Evolutionary conservation across 129 eudicot species (phyloP), one percentile per base, ranked within the genome.

Genomic region (Erigeron canadensis): DNA sequence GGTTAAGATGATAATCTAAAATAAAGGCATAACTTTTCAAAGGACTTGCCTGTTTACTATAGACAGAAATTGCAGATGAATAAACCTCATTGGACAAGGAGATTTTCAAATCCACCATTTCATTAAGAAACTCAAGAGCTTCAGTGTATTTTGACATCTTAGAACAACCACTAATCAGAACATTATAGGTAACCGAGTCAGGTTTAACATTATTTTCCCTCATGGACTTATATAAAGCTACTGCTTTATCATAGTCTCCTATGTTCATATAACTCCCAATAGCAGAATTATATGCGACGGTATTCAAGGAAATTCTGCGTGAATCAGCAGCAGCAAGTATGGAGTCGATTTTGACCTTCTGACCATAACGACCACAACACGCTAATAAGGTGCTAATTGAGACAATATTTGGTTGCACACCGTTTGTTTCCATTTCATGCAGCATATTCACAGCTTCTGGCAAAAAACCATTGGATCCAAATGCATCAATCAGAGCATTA

Each of bases 401-500:
- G 57, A 94, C 98, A 67, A 89, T 77, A 69, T 94, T 94, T 59
- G 98, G 98, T 65, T 81, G 84, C 72, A 94, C 77, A 5, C 91
- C 97, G 12, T 73, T 80, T 61, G 82, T 63, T 78, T 94, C 98
- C 98, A 94, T 94, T 48, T 88, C 98, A 65, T 67, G 96, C 69
- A 94, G 73, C 81, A 94, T 77, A 19, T 86, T 90, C 40, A 89
- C 92, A 21, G 97, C 98, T 84, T 89, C 86, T 47, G 85, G 82
- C 75, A 94, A 64, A 57, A 78, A 72, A 19, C 97, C 91, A 67
- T 76, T 89, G 23, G 98, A 94, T 67, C 98, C 98, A 84, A 85
- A 86, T 3, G 98, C 98, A 73, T 94, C 98, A 65, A 94, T 90
- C n/a, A 94, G 74, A 2, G 97, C 97, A 75, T 94, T 94, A 72